A percentile compares a stretch with the other conserved stretches of the same genome.
phyloP scores from a whole-genome alignment of 2,329 filamentous ascomycete species.

The Pestalotiopsis sp. region DNA sequence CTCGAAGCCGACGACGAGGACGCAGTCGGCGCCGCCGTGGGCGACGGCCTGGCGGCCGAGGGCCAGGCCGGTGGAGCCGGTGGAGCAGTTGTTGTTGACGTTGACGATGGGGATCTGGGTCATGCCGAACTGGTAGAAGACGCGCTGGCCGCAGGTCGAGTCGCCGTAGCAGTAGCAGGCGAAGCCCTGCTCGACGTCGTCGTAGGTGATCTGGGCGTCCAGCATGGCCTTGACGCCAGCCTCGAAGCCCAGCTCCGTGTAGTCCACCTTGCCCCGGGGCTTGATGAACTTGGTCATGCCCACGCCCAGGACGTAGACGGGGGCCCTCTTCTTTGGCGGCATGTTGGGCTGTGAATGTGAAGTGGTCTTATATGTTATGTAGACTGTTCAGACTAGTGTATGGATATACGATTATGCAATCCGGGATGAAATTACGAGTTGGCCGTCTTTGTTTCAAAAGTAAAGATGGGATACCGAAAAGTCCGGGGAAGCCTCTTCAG shows the following conservation, averaged over 20 bases:
- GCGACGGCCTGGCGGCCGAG: constrained; percentile 81
- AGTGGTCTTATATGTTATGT: neutral
- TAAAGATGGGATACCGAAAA: neutral
- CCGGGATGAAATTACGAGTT: neutral
- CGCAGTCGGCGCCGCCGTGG: constrained; percentile 81
- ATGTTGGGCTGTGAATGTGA: neutral
- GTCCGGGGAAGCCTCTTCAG: neutral
- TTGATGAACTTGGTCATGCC: constrained; percentile 99
- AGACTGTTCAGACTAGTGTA: neutral
- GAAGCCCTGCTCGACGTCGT: constrained; percentile 91
- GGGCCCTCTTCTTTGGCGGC: constrained; percentile 22
- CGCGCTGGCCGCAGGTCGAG: constrained; percentile 90
- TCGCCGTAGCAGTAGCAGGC: constrained; percentile 99
- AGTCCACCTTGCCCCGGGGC: constrained; percentile 90
- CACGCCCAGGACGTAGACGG: constrained; percentile 88
- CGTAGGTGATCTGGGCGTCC: constrained; percentile 90
- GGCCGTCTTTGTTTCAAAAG: neutral
- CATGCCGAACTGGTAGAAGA: constrained; percentile 99
- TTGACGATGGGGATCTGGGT: constrained; percentile 96
- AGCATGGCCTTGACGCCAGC: constrained; percentile 86
- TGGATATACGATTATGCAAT: neutral
- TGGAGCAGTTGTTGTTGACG: constrained; percentile 98
- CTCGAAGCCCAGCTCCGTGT: constrained; percentile 92
- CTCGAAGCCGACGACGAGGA: constrained; percentile 93
- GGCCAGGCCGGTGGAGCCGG: constrained; percentile 86